Percentiles rank a stretch among this genome's conserved stretches.
These are phyloP conservation scores for Leptographium wingfieldii DNA, from an alignment of 2,329 filamentous ascomycete genomes.

Conservation along the genomic window DNA sequence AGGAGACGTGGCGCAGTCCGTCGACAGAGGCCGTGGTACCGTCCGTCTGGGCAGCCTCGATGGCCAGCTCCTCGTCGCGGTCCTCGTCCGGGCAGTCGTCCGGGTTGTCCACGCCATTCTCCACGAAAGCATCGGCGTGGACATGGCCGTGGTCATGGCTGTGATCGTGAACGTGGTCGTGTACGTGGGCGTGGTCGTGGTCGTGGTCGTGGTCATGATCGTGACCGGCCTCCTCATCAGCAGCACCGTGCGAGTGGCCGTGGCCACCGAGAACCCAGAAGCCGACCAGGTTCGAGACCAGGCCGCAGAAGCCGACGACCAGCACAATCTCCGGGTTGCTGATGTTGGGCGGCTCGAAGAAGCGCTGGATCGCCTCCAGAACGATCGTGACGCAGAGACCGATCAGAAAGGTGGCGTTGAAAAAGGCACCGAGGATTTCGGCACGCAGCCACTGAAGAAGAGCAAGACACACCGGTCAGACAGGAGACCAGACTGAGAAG, in stretches of 20 bases:
- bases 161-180: constrained; percentile 20
- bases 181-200: constrained; percentile 23
- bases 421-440: constrained; percentile 88
- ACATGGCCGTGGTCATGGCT: constrained; percentile 15
- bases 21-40: constrained; percentile 14
- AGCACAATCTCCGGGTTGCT: constrained; percentile 75
- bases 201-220: constrained; percentile 33
- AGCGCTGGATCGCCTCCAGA: constrained; percentile 82
- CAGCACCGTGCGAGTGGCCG: constrained; percentile 63
- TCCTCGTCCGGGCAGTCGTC: constrained; percentile 36
- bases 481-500: neutral
- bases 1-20: constrained; percentile 26
- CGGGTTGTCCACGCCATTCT: constrained; percentile 29
- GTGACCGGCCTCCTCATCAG: constrained; percentile 31
- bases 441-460: constrained; percentile 73
- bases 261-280: constrained; percentile 90
- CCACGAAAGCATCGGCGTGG: constrained; percentile 26
- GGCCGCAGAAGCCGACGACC: constrained; percentile 74
- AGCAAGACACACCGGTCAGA: neutral
- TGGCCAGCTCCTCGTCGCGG: constrained; percentile 14
- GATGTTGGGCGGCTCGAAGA: constrained; percentile 84
- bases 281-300: constrained; percentile 79
- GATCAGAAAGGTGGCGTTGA: constrained; percentile 96
- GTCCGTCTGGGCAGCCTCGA: neutral
- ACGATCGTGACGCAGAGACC: constrained; percentile 94